Percentiles rank a stretch among this genome's conserved stretches.
Evolutionary conservation across 2,329 filamentous ascomycete genomes (phyloP).

Genomic region (Ascochyta fabae): DNA sequence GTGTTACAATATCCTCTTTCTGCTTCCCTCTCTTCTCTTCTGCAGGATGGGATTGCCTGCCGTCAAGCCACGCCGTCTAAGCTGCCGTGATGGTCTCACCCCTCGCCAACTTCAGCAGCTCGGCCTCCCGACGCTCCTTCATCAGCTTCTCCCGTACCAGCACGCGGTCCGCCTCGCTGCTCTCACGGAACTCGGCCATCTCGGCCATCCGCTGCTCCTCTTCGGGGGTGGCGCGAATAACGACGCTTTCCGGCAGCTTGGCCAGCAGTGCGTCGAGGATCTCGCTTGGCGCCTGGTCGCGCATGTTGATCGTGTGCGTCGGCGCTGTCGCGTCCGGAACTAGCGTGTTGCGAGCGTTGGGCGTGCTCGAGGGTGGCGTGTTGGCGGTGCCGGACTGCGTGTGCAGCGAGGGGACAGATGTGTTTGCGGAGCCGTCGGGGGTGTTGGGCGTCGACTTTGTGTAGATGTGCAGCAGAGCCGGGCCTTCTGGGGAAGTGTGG

Average conservation of each 20-base stretch:
- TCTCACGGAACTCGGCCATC: slow-evolving; percentile 61
- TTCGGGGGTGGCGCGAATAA: slow-evolving; percentile 63
- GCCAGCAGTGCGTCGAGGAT: slow-evolving; percentile 69
- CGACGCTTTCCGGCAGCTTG: slow-evolving; percentile 65
- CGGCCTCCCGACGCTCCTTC: slow-evolving; percentile 68
- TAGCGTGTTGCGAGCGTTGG: slow-evolving; percentile 32
- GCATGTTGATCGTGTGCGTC: slow-evolving; percentile 62
- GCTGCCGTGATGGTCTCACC: slow-evolving; percentile 38
- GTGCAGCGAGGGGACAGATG: slow-evolving; percentile 22
- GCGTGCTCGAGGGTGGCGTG: slow-evolving; percentile 26
- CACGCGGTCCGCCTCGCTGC: slow-evolving; percentile 62
- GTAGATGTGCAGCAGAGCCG: slow-evolving; percentile 42
- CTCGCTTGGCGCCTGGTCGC: slow-evolving; percentile 63
- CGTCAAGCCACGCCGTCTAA: not conserved
- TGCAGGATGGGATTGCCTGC: no score
- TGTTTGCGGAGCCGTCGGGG: slow-evolving; percentile 13
- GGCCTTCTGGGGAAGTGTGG: slow-evolving; percentile 55
- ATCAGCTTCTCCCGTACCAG: slow-evolving; percentile 60
- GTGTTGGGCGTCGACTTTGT: slow-evolving; percentile 24
- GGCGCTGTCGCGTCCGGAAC: slow-evolving; percentile 46
- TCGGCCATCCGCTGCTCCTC: slow-evolving; percentile 66
- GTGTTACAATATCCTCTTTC: not conserved
- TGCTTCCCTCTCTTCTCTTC: not conserved
- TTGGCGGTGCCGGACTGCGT: slow-evolving; percentile 17
- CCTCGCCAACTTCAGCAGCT: slow-evolving; percentile 62